Base-by-base conservation (phyloP, 2,329 filamentous ascomycete species). In the Hirsutella thompsonii region DNA sequence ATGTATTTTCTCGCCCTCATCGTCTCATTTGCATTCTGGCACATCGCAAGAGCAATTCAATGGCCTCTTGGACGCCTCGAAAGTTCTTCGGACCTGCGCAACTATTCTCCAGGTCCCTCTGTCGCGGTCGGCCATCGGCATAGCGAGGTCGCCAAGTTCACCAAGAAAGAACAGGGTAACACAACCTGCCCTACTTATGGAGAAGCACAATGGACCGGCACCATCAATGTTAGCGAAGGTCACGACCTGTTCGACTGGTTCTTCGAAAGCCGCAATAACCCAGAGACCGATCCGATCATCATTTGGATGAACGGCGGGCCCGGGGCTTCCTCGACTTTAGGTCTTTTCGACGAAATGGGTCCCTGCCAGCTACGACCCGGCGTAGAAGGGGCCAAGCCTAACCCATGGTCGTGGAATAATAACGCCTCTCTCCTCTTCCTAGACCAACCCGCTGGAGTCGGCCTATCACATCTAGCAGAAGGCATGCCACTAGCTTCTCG, bases 281-380 rank as follows among this genome's bases (percentile, higher is more conserved):
- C 55, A 1, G 43, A 45, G 2, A 52, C 48, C 16, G 58, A 56
- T 2, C 58, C 57, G 5, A 51, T 76, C 35, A 71, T 70, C 2
- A 69, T 77, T 49, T 78, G 69, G 69, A 58, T 78, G 41, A 76
- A 74, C 53, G 74, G 74, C 30, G 74, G 74, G 2, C 74, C 74
- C 3, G 74, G 74, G 8, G 62, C 60, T 32, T 72, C 68, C 46
- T 72, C 68, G 33, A 69, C 76, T 64, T 58, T 70, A 36, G 56
- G 72, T 61, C 9, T 60, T 67, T 42, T 77, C 68, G 53, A 61
- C 55, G 42, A 73, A 70, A 57, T 62, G 60, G 74, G 74, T 6
- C 63, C 60, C 36, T 80, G 75, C 51, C 59, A 61, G 21, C 60
- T 79, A 34, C 67, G 70, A 33, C 54, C 58, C 19, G 68, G 74